Evolutionary conservation across 2,329 filamentous ascomycete species (phyloP).

Genomic region (Zalaria obscura): DNA sequence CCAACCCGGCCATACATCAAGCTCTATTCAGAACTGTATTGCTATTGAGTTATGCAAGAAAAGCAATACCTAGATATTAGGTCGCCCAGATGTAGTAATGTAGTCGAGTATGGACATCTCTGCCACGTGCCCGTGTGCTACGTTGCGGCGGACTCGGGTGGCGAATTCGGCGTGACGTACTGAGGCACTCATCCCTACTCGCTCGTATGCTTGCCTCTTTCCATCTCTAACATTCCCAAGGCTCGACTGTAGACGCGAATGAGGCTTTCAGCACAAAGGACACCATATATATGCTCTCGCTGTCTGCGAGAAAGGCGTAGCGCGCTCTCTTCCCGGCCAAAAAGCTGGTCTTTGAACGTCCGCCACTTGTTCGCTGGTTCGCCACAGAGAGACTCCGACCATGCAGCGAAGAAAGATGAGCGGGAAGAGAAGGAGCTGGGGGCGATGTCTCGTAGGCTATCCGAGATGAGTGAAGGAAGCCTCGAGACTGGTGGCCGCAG

Average conservation of each 20-base stretch:
- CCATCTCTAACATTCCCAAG: neutral
- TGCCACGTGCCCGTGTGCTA: no score
- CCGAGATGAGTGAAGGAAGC: constrained; percentile 46
- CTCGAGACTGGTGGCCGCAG: constrained; percentile 40
- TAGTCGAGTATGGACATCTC: no score
- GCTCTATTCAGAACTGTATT: no score
- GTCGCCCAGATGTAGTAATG: no score
- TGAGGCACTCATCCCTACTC: no score
- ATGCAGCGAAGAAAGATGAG: constrained; percentile 3
- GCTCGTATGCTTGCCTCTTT: no score
- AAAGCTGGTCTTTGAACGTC: constrained; percentile 7
- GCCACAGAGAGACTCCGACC: neutral
- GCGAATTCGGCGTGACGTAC: no score
- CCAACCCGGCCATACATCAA: no score
- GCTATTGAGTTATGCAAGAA: no score
- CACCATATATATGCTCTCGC: constrained; percentile 21
- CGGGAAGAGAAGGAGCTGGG: constrained; percentile 26
- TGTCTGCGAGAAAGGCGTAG: constrained; percentile 21
- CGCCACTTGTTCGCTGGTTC: neutral
- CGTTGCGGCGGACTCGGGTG: no score
- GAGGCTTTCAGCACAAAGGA: constrained; percentile 9
- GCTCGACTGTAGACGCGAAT: constrained; percentile 9
- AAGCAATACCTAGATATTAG: no score
- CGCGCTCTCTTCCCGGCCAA: constrained; percentile 4
- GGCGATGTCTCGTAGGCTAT: constrained; percentile 43